Conservation (phyloP, 805 yeast genomes). For the Komagataella mondaviorum region DNA sequence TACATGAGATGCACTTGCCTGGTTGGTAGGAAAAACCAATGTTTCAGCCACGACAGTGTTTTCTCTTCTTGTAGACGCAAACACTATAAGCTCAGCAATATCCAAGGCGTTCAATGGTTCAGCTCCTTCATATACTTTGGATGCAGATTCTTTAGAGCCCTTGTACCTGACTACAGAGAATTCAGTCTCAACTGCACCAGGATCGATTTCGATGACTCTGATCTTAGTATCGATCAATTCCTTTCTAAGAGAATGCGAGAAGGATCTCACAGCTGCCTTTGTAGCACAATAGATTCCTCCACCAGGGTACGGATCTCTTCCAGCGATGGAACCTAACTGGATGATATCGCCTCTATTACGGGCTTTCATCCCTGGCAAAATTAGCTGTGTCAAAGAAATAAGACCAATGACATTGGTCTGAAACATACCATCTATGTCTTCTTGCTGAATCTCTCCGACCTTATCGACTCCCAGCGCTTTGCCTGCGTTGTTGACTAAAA, state of each 20-base stretch:
- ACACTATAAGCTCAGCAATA: constrained; percentile 62
- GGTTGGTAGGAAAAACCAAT: constrained; percentile 74
- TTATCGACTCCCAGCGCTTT: constrained; percentile 69
- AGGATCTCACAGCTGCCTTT: constrained; percentile 59
- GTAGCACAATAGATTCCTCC: constrained; percentile 71
- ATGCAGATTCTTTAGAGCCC: constrained; percentile 50
- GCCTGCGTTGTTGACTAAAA: constrained; percentile 64
- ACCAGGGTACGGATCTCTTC: constrained; percentile 68
- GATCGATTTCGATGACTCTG: constrained; percentile 63
- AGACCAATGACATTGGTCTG: constrained; percentile 82
- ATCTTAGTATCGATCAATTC: constrained; percentile 39
- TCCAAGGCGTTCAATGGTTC: constrained; percentile 64
- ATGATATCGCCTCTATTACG: constrained; percentile 65
- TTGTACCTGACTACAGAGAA: constrained; percentile 51
- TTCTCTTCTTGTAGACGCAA: constrained; percentile 50
- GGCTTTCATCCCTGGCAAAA: constrained; percentile 56
- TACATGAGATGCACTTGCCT: constrained; percentile 64
- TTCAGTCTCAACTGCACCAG: constrained; percentile 74
- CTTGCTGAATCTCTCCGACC: constrained; percentile 53
- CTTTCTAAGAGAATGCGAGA: constrained; percentile 51
- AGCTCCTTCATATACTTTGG: constrained; percentile 49
- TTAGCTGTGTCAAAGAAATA: constrained; percentile 70
- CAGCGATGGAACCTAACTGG: constrained; percentile 68
- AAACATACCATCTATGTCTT: constrained; percentile 65
- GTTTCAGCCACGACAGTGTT: constrained; percentile 73